A percentile compares a stretch with the other conserved stretches of the same genome.
These are phyloP conservation scores for Rosa hybrid DNA, from an alignment of 331 rosid genomes.

Conservation along the genomic window DNA sequence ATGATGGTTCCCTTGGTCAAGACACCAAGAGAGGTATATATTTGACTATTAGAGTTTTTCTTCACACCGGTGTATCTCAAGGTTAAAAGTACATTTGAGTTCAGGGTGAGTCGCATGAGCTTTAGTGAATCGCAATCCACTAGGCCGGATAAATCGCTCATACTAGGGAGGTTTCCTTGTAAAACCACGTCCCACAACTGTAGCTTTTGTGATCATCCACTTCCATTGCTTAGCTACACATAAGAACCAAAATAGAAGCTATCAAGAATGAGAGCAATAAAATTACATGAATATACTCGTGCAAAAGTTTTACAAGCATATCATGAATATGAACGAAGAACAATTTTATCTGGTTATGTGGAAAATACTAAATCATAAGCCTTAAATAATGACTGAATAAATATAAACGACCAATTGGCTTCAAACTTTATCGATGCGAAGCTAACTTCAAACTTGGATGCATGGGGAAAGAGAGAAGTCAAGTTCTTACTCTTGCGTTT, in stretches of 20 bases:
- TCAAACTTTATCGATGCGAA: not conserved
- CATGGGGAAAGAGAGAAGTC: too few species aligned
- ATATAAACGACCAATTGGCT: not conserved
- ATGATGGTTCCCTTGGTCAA: slow-evolving; percentile 89
- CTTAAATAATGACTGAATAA: not conserved
- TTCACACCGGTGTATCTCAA: slow-evolving; percentile 82
- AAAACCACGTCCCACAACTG: too few species aligned
- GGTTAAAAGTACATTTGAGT: slow-evolving; percentile 88
- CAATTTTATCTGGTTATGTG: not conserved
- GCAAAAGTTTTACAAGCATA: not conserved
- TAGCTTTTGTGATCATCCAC: too few species aligned
- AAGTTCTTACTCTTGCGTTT: too few species aligned
- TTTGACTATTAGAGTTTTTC: slow-evolving; percentile 92
- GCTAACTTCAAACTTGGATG: not conserved
- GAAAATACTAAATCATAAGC: not conserved
- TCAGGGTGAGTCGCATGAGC: too few species aligned
- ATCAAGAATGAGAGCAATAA: too few species aligned
- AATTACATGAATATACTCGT: not conserved
- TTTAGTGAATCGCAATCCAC: too few species aligned
- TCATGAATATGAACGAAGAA: not conserved
- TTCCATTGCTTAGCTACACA: too few species aligned
- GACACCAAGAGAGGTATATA: slow-evolving; percentile 92
- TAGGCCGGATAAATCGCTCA: too few species aligned
- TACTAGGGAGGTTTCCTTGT: too few species aligned
- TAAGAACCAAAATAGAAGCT: too few species aligned